A percentile compares a stretch with the other conserved stretches of the same genome.
Conservation (phyloP, 805 yeast genomes). For the Teunomyces kruisii region DNA sequence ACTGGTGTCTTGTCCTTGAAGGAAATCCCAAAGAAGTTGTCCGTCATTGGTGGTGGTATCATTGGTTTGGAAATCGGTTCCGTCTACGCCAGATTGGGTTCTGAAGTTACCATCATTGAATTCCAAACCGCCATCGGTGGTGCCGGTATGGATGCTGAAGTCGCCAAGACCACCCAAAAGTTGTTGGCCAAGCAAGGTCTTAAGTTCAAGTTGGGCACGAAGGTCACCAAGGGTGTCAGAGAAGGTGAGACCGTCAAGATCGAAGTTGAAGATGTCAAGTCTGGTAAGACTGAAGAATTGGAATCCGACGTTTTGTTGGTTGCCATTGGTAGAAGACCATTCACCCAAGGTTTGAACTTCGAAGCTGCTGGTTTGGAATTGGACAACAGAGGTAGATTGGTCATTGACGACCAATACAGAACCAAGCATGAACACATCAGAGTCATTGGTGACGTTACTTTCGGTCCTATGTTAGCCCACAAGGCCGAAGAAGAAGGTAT, state of each 20-base stretch:
- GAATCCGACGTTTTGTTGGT: constrained; percentile 94
- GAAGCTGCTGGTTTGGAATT: constrained; percentile 87
- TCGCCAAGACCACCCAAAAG: constrained; percentile 86
- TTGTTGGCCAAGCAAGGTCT: constrained; percentile 92
- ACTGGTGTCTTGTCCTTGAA: constrained; percentile 85
- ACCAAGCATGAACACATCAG: constrained; percentile 91
- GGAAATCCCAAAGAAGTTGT: constrained; percentile 89
- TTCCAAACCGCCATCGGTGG: constrained; percentile 93
- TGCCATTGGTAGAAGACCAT: constrained; percentile 99
- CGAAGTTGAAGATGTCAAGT: constrained; percentile 86
- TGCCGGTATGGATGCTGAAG: constrained; percentile 98
- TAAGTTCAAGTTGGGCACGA: constrained; percentile 88
- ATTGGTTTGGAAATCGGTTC: constrained; percentile 99
- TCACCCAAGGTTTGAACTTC: constrained; percentile 82
- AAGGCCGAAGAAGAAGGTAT: constrained; percentile 99
- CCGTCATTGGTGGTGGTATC: constrained; percentile 98
- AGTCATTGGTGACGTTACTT: constrained; percentile 97
- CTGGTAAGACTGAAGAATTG: constrained; percentile 72
- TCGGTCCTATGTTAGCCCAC: constrained; percentile 99
- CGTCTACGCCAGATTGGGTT: constrained; percentile 91
- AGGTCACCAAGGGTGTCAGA: constrained; percentile 83
- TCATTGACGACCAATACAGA: constrained; percentile 90
- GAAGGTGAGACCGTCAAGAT: constrained; percentile 86
- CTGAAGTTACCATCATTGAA: constrained; percentile 93
- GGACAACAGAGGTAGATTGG: constrained; percentile 90